Base-by-base conservation (phyloP, 768 basidiomycete genomes). In the Calocera cornea region DNA sequence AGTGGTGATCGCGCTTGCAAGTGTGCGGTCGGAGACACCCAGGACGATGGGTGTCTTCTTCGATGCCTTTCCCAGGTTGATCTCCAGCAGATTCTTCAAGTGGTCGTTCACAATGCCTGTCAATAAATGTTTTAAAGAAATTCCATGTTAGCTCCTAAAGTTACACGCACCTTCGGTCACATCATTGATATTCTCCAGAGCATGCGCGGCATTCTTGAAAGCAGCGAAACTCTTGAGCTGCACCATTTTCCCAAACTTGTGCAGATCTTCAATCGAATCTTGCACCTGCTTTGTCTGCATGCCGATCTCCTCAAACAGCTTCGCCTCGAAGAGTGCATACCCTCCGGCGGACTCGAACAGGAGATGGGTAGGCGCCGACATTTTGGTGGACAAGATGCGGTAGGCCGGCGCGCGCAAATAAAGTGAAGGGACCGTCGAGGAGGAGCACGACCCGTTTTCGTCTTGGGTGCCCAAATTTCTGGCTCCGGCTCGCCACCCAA, bases 281-380 rank as follows among this genome's bases (percentile, higher is more conserved):
- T 95, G 95, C 44, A 92, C 87, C 36, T 83, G 83, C 74, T 82
- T 81, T 36, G 89, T 85, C 74, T 87, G 86, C 64, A 90, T 81
- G 24, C 87, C 95, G 75, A 97, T 88, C 69, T 93, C 87, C 78
- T 97, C 95, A 65, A 84, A 81, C 63, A 92, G 84, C 72, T 89
- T 89, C 70, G 88, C 87, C 75, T 94, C 85, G 76, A 97, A 95
- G 67, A 97, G 81, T 65, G 92, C 92, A 83, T 95, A 95, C 65
- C 95, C 95, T 31, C 93, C 93, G 67, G 95, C 86, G 2, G 90
- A 87, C 79, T 97, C 95, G 80, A 95, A 95, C 68, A 97, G 85
- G 68, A 90, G 83, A 78, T 97, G 93, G 14, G 89, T 90, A 69
- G 76, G 75, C 70, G 88, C 82, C 85, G 65, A 41, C 65, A 38